A percentile compares a stretch with the other conserved stretches of the same genome.
These are phyloP conservation scores for Plasmodium ovale DNA, from an alignment of 169 alveolate species.

Conservation along the genomic window DNA sequence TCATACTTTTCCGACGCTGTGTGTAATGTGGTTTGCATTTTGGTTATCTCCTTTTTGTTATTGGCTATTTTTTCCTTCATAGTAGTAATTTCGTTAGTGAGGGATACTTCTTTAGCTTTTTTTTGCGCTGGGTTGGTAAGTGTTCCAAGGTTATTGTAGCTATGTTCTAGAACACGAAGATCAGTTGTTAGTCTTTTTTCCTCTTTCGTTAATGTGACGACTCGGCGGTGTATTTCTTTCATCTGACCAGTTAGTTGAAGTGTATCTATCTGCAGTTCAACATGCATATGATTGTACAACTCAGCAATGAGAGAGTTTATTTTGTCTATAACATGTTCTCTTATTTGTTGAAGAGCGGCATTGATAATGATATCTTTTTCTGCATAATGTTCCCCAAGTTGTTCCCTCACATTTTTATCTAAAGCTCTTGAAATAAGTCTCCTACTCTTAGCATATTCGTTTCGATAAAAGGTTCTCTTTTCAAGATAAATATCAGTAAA, in stretches of 20 bases:
- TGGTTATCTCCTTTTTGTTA: background rate
- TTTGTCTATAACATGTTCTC: background rate
- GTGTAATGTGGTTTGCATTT: background rate
- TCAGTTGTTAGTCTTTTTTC: background rate
- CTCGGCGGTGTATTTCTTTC: background rate
- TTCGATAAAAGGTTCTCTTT: conserved; percentile 6
- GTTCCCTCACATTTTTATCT: background rate
- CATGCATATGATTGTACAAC: background rate
- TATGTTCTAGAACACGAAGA: background rate
- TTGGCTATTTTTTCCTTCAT: conserved; percentile 5
- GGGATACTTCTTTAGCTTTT: background rate
- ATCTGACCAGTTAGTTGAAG: background rate
- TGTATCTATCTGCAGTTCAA: conserved; percentile 18
- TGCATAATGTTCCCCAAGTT: background rate
- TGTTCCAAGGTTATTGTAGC: background rate
- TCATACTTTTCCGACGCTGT: background rate
- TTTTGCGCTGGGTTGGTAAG: too few relatives aligned
- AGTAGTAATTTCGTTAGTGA: background rate
- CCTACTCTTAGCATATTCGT: conserved; percentile 3
- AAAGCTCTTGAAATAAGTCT: conserved; percentile 16
- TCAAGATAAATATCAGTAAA: conserved; percentile 14
- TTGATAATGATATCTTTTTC: background rate
- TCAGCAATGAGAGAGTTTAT: background rate
- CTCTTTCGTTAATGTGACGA: background rate
- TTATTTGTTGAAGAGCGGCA: conserved; percentile 4